phyloP scores from a whole-genome alignment of 2,329 filamentous ascomycete genomes.

The Penicillium sp. region DNA sequence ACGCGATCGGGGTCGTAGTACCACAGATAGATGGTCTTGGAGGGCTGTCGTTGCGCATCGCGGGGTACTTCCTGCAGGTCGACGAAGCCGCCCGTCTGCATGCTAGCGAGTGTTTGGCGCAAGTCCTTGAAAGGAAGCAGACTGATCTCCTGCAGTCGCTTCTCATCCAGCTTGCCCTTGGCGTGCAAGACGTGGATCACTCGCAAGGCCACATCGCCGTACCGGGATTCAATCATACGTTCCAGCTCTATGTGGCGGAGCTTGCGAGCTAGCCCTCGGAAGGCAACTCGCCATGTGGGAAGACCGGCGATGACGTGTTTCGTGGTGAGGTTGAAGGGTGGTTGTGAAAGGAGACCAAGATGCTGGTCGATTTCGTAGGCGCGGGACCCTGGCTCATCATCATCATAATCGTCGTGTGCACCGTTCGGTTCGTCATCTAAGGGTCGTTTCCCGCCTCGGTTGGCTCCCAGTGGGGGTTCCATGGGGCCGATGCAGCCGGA shows the following conservation, averaged over 20 bases:
- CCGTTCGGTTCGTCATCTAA: conserved; percentile 27
- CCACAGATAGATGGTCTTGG: conserved; percentile 87
- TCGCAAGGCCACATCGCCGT: conserved; percentile 75
- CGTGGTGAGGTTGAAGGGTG: conserved; percentile 41
- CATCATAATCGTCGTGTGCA: conserved; percentile 47
- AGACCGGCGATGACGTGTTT: conserved; percentile 50
- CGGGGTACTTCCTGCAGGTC: conserved; percentile 94
- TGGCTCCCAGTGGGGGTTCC: conserved; percentile 25
- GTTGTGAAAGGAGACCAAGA: conserved; percentile 53
- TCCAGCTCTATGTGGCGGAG: conserved; percentile 80
- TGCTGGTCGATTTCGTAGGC: conserved; percentile 42
- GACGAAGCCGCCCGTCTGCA: conserved; percentile 83
- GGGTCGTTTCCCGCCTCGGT: conserved; percentile 34
- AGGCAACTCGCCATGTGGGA: conserved; percentile 83
- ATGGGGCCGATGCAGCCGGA: conserved; percentile 38
- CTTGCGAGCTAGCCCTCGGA: conserved; percentile 68
- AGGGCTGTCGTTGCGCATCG: conserved; percentile 78
- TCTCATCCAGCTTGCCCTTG: conserved; percentile 94
- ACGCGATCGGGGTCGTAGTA: conserved; percentile 80
- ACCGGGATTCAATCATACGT: conserved; percentile 74
- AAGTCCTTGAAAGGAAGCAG: conserved; percentile 85
- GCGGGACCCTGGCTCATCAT: conserved; percentile 38
- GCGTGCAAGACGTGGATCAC: conserved; percentile 82
- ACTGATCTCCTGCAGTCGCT: conserved; percentile 75
- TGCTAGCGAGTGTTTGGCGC: conserved; percentile 77